These are phyloP conservation scores for Apophysomyces elegans DNA, from an alignment of 371 early-diverging fungal species.

Conservation along the genomic window DNA sequence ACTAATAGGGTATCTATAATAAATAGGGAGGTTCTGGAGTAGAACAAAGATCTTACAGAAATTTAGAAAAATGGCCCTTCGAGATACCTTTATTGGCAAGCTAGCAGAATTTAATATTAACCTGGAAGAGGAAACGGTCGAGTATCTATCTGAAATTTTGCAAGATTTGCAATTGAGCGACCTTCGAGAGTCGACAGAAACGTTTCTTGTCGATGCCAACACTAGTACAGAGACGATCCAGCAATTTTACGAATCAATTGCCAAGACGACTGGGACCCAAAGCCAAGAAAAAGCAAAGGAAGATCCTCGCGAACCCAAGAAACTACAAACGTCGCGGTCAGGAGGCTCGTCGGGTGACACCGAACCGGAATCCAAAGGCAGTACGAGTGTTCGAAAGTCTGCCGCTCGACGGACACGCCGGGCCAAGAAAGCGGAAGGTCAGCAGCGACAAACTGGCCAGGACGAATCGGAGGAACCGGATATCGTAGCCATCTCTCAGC, in stretches of 20 bases:
- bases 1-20: not conserved
- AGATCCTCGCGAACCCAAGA: too few species aligned
- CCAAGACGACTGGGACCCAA: not conserved
- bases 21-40: not conserved
- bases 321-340: too few species aligned
- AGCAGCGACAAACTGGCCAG: conserved; percentile 19
- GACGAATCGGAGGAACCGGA: conserved; percentile 23
- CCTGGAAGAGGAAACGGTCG: conserved; percentile 13
- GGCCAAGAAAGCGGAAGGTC: conserved; percentile 16
- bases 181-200: conserved; percentile 68
- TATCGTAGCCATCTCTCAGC: conserved; percentile 81
- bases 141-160: conserved; percentile 10
- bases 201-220: conserved; percentile 68
- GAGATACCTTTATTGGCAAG: not conserved
- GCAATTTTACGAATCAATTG: conserved; percentile 41
- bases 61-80: not conserved
- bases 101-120: not conserved
- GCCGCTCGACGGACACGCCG: not conserved
- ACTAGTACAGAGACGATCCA: conserved; percentile 48
- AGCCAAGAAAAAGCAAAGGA: not conserved
- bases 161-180: conserved; percentile 14
- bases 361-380: not conserved
- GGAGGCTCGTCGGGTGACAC: not conserved
- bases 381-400: not conserved
- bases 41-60: not conserved